Conservation (phyloP, 2,329 filamentous ascomycete species). For the Hypomyces perniciosus region DNA sequence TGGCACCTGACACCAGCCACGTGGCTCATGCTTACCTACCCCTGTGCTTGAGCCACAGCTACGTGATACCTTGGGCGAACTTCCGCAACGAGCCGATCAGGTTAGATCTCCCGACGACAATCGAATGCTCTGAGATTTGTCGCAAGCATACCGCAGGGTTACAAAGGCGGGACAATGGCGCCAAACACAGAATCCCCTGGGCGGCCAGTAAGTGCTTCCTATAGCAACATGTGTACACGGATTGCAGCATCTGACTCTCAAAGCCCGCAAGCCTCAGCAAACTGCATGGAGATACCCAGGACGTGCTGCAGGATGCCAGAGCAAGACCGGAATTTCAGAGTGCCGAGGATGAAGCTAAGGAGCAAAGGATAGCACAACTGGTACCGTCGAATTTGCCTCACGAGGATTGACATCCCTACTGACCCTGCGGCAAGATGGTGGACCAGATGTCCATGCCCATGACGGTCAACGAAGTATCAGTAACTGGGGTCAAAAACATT, state of each 20-base stretch:
- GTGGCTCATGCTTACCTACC: slow-evolving; percentile 4
- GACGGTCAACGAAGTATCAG: slow-evolving; percentile 76
- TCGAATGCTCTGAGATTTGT: slow-evolving; percentile 1
- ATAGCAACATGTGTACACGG: slow-evolving; percentile 11
- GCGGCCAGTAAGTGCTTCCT: slow-evolving; percentile 23
- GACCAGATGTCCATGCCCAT: slow-evolving; percentile 83
- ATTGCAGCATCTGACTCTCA: slow-evolving; percentile 14
- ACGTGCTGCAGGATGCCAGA: slow-evolving; percentile 34
- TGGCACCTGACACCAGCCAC: background rate
- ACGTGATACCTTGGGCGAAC: slow-evolving; percentile 2
- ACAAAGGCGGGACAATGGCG: slow-evolving; percentile 27
- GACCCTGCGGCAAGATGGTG: slow-evolving; percentile 31
- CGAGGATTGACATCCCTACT: slow-evolving; percentile 9
- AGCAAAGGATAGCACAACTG: slow-evolving; percentile 33
- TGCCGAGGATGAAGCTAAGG: slow-evolving; percentile 34
- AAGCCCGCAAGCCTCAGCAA: slow-evolving; percentile 35
- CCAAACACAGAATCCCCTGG: slow-evolving; percentile 25
- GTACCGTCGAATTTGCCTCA: slow-evolving; percentile 19
- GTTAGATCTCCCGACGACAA: slow-evolving; percentile 4
- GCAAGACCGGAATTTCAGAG: slow-evolving; percentile 30
- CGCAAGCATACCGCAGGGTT: slow-evolving; percentile 7
- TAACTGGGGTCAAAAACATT: slow-evolving; percentile 80
- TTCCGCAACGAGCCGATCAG: slow-evolving; percentile 6
- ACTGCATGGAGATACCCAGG: slow-evolving; percentile 33
- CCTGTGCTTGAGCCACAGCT: slow-evolving; percentile 4